phyloP scores from a whole-genome alignment of 2,329 filamentous ascomycete genomes.

The Drechslerella coelobrocha region DNA sequence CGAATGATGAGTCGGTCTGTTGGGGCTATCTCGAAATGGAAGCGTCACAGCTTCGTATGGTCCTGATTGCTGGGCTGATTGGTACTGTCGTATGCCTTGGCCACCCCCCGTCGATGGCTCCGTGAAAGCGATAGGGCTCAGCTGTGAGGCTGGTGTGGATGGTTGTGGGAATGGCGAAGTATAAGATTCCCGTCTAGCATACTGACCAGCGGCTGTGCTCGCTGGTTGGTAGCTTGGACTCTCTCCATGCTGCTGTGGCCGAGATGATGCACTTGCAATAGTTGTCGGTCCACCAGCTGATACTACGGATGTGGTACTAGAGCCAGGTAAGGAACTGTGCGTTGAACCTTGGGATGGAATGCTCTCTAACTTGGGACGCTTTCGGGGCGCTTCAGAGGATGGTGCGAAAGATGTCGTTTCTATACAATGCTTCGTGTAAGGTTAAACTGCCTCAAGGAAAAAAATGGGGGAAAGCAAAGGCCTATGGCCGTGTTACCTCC shows the following conservation, averaged over 20 bases:
- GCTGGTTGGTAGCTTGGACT: slow-evolving; percentile 31
- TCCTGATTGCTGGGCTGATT: not conserved
- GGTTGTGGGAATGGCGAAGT: slow-evolving; percentile 43
- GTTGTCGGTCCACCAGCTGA: slow-evolving; percentile 38
- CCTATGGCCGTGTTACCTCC: slow-evolving; percentile 26
- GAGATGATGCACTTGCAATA: slow-evolving; percentile 24
- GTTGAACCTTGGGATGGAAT: slow-evolving; percentile 49
- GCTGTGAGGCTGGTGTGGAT: slow-evolving; percentile 45
- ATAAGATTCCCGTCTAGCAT: slow-evolving; percentile 36
- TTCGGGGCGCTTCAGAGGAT: slow-evolving; percentile 52
- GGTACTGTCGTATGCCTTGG: slow-evolving; percentile 40
- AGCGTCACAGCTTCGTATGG: slow-evolving; percentile 29
- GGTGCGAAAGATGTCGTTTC: slow-evolving; percentile 38
- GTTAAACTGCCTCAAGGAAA: slow-evolving; percentile 45
- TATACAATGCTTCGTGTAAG: slow-evolving; percentile 48
- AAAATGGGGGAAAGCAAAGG: not conserved
- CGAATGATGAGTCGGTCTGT: slow-evolving; percentile 24
- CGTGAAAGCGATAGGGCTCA: slow-evolving; percentile 37
- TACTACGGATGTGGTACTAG: slow-evolving; percentile 49
- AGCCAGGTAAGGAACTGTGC: slow-evolving; percentile 48
- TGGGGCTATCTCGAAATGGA: slow-evolving; percentile 35
- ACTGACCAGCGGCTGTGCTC: slow-evolving; percentile 29
- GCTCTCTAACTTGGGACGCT: slow-evolving; percentile 54
- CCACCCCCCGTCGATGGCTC: slow-evolving; percentile 30
- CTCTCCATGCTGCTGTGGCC: slow-evolving; percentile 38